Conservation (phyloP, 2,329 filamentous ascomycete species). For the Lasiodiplodia sp. region DNA sequence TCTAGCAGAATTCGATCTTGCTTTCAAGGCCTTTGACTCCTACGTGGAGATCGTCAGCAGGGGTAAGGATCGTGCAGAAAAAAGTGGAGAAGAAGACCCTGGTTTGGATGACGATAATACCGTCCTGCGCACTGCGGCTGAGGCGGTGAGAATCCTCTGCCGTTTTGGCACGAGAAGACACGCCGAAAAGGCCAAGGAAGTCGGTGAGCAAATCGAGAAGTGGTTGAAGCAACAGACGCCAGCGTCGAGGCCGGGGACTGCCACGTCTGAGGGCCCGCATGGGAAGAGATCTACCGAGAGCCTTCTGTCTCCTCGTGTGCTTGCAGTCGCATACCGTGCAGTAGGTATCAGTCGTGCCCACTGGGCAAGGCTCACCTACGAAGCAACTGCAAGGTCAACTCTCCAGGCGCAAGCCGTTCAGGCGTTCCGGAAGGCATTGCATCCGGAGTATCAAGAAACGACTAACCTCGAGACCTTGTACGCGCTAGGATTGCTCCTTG, state of each 20-base stretch:
- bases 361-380: slow-evolving; percentile 83
- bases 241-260: slow-evolving; percentile 38
- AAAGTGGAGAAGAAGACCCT: slow-evolving; percentile 71
- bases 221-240: slow-evolving; percentile 70
- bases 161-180: slow-evolving; percentile 78
- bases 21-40: slow-evolving; percentile 88
- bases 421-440: slow-evolving; percentile 75
- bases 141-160: slow-evolving; percentile 81
- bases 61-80: slow-evolving; percentile 82
- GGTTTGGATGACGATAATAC: slow-evolving; percentile 80
- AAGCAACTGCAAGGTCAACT: slow-evolving; percentile 73
- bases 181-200: slow-evolving; percentile 77
- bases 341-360: slow-evolving; percentile 86
- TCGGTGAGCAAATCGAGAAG: slow-evolving; percentile 75
- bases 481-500: slow-evolving; percentile 81
- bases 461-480: slow-evolving; percentile 80
- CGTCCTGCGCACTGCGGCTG: slow-evolving; percentile 78
- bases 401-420: slow-evolving; percentile 80
- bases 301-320: slow-evolving; percentile 63
- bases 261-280: slow-evolving; percentile 34
- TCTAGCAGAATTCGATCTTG: slow-evolving; percentile 89
- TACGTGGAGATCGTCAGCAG: slow-evolving; percentile 89
- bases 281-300: slow-evolving; percentile 42
- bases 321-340: slow-evolving; percentile 76
- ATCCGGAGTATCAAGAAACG: slow-evolving; percentile 69